These are phyloP conservation scores for Trichomonas gallinae DNA, from an alignment of 208 protist genomes.

Conservation along the genomic window DNA sequence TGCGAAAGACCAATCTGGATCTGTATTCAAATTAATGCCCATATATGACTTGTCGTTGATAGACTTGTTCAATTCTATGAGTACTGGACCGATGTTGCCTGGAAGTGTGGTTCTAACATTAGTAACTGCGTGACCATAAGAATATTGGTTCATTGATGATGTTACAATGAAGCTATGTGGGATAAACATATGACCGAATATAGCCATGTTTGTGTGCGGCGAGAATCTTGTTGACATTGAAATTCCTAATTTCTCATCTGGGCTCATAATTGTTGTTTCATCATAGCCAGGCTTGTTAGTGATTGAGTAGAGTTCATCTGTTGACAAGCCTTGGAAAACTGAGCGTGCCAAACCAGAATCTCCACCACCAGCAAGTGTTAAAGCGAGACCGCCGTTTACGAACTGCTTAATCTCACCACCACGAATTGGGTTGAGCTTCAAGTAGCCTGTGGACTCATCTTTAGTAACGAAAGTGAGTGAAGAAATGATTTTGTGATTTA, in stretches of 20 bases:
- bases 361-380: neutral
- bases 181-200: neutral
- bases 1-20: neutral
- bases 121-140: neutral
- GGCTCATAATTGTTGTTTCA: neutral
- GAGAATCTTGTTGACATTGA: neutral
- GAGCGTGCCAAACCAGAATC: neutral
- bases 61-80: neutral
- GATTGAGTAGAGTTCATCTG: neutral
- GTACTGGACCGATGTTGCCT: neutral
- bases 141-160: neutral
- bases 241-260: neutral
- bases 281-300: neutral
- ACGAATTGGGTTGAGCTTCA: neutral
- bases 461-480: neutral
- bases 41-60: neutral
- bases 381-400: neutral
- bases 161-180: neutral
- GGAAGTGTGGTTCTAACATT: neutral
- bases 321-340: neutral
- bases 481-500: neutral
- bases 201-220: neutral
- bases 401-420: conserved; percentile 15
- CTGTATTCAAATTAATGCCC: neutral
- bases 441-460: neutral